phyloP scores from a whole-genome alignment of 805 yeast genomes.

The Wickerhamiella slavikovae region DNA sequence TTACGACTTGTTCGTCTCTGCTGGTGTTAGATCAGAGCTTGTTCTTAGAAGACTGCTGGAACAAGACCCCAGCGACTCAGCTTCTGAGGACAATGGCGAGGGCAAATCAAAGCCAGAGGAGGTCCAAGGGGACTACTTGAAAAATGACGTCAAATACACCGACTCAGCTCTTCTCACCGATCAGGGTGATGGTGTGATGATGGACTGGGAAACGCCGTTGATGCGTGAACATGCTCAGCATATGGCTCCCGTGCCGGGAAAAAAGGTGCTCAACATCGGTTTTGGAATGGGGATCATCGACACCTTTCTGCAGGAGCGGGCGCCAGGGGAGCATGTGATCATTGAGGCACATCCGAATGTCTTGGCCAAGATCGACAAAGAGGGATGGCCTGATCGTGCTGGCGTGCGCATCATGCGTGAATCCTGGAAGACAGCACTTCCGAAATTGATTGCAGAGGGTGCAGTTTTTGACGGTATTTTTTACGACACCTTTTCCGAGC shows the following conservation, averaged over 20 bases:
- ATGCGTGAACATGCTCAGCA: conserved; percentile 68
- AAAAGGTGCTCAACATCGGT: conserved; percentile 55
- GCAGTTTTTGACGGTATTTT: conserved; percentile 78
- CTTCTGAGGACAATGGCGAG: conserved; percentile 4
- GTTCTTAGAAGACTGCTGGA: conserved; percentile 41
- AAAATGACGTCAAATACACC: conserved; percentile 43
- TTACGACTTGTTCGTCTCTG: conserved; percentile 37
- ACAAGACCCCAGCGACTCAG: conserved; percentile 7
- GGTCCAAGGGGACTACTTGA: conserved; percentile 39
- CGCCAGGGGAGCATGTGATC: conserved; percentile 59
- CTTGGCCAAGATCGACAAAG: conserved; percentile 36
- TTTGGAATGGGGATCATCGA: conserved; percentile 97
- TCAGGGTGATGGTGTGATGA: conserved; percentile 84
- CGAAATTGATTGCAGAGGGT: conserved; percentile 38
- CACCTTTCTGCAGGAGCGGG: conserved; percentile 37
- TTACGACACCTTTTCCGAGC: conserved; percentile 87
- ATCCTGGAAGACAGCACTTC: conserved; percentile 78
- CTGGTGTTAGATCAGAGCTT: conserved; percentile 82
- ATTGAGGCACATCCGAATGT: conserved; percentile 94
- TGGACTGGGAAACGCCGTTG: conserved; percentile 81
- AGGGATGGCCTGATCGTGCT: conserved; percentile 66
- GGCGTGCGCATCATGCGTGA: conserved; percentile 65
- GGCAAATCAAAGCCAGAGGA: conserved; percentile 11
- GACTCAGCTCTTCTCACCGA: conserved; percentile 44
- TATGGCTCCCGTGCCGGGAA: conserved; percentile 36